Base-by-base conservation (phyloP, 352 stramenopile genomes). In the Globisporangium cederbergense region DNA sequence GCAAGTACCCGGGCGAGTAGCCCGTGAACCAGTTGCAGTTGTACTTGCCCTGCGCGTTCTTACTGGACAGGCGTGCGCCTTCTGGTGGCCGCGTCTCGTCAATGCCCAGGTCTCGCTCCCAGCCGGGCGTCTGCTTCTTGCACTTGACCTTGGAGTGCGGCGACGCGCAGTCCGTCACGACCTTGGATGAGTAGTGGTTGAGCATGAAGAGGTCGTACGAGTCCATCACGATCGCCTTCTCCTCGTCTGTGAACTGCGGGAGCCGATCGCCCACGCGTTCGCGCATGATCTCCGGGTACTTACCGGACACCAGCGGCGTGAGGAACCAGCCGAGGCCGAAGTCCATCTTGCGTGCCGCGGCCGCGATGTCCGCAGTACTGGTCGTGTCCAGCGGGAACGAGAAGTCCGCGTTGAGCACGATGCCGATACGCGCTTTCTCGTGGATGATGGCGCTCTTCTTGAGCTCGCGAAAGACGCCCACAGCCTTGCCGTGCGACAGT, bases 191-290 rank as follows among this genome's bases (percentile, higher is more conserved):
- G 71, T 99, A 99, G 68, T 98, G 91, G 74, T 99, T 98, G 6
- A 98, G 65, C 52, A 96, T 97, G 52, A 99, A 93, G 52, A 98
- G 88, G 58, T 99, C 96, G 66, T 85, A 87, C n/a, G 86, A 97
- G 10, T 79, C 82, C 45, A 78, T 78, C 18, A 98, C 62, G 32
- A 89, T 43, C 40, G 74, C 74, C 28, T 81, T 62, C 54, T 98
- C 78, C 30, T 89, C 70, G 1, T 61, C 18, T 3, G 92, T 96
- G 69, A 98, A 98, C 25, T 64, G 34, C 3, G 95, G 95, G 9
- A 98, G 75, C n/a, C 88, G 78, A 14, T 78, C 73, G 5, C 91
- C 87, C 2, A 90, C 79, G 46, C 83, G 72, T 45, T 91, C 61
- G 22, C 81, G 79, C 94, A 99, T 98, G 43, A 91, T 73, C 8